Percentiles rank a stretch among this genome's conserved stretches.
Conservation (phyloP, 1,284 basidiomycete species). For the Naganishia sp. region DNA sequence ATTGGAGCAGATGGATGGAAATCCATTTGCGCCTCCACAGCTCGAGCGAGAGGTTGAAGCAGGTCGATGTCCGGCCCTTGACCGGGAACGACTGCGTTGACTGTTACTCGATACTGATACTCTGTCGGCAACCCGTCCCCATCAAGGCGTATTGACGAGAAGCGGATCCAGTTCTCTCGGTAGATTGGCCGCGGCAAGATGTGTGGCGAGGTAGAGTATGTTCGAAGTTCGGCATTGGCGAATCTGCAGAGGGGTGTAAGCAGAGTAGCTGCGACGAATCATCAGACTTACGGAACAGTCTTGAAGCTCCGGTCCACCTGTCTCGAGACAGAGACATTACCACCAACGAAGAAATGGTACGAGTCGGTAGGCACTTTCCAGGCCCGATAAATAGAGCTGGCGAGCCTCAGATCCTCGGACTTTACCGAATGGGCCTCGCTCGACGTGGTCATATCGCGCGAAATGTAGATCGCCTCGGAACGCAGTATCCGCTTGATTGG, state of each 20-base stretch:
- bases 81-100: constrained; percentile 5
- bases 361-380: constrained; percentile 19
- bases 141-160: neutral
- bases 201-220: constrained; percentile 13
- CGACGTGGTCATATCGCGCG: neutral
- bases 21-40: constrained; percentile 18
- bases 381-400: constrained; percentile 8
- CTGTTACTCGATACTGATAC: constrained; percentile 21
- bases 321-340: neutral
- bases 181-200: constrained; percentile 16
- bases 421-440: neutral
- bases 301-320: neutral
- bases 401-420: neutral
- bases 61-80: neutral
- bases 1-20: constrained; percentile 9
- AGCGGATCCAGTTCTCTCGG: constrained; percentile 9
- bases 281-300: neutral
- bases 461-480: constrained; percentile 6
- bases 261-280: neutral
- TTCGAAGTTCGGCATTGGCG: constrained; percentile 12
- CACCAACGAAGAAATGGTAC: neutral
- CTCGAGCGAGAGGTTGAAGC: neutral
- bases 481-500: constrained; percentile 11
- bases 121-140: neutral
- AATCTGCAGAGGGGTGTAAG: neutral